Evolutionary conservation across 176 grass and related monocot species (phyloP), one percentile per base, ranked within the genome.

Genomic region (Raddia distichophylla): DNA sequence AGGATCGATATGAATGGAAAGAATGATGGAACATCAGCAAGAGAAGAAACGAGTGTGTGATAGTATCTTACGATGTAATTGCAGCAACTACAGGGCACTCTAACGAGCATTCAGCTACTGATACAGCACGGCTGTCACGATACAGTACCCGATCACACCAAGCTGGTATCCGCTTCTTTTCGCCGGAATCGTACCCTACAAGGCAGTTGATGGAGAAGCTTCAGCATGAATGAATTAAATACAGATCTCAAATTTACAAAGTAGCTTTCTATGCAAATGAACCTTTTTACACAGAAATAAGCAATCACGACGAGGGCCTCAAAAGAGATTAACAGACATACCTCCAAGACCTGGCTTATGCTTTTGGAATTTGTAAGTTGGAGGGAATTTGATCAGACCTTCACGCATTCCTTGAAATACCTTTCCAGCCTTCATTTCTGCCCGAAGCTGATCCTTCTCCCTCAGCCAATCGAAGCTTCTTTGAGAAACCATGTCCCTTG

Each of bases 371-470:
- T 94, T 98, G 83, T 98, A 98, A 55, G 95, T 98, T 47, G 95
- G 95, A 72, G 95, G 92, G 83, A 98, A 98, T 88, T 94, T 93
- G 82, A 98, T 94, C 45, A 94, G 84, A n/a, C 86, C 95, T 89
- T 98, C 95, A 81, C 95, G 86, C 92, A 98, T 98, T 83, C 95
- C 95, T 89, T 98, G 95, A 89, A 98, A 98, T 19, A 98, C 92
- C 73, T 90, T 94, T 69, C 95, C 95, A 62, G 80, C 86, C 85
- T 94, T 93, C 95, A 94, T 98, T 86, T 98, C 92, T 64, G 81
- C 92, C 72, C 92, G 81, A 72, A 98, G 90, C 57, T 98, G 95
- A 82, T 93, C 95, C 78, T 98, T 98, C 52, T 98, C 90, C 93
- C 95, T 94, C 67, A 98, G 89, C 95, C 95, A 98, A 73, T 98